Evolutionary conservation across 192 early-diverging fungal species (phyloP).

Genomic region (Coemansia aciculifera): DNA sequence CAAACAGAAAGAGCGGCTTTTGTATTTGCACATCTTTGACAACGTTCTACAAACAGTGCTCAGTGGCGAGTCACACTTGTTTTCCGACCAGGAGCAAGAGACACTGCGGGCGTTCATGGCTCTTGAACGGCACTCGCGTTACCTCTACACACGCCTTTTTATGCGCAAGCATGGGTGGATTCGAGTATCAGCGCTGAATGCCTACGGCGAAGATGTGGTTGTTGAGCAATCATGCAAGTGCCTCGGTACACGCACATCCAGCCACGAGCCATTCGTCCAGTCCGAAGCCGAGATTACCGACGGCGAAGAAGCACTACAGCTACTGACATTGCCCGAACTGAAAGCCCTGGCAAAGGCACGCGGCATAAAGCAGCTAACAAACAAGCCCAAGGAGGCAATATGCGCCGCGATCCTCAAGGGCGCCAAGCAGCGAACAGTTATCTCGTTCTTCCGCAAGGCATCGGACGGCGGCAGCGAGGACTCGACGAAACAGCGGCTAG

Average conservation of each 20-base stretch:
- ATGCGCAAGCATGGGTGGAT: slow-evolving; percentile 52
- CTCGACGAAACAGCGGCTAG: slow-evolving; percentile 16
- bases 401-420: slow-evolving; percentile 26
- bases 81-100: slow-evolving; percentile 30
- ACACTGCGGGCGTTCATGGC: slow-evolving; percentile 20
- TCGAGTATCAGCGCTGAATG: slow-evolving; percentile 25
- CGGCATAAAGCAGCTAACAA: slow-evolving; percentile 39
- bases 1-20: slow-evolving; percentile 29
- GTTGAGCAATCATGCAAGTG: slow-evolving; percentile 43
- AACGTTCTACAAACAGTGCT: slow-evolving; percentile 38
- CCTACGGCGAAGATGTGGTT: slow-evolving; percentile 31
- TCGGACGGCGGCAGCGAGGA: slow-evolving; percentile 3
- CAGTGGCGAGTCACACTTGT: slow-evolving; percentile 33
- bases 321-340: slow-evolving; percentile 32
- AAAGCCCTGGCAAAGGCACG: slow-evolving; percentile 29
- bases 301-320: slow-evolving; percentile 21
- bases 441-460: slow-evolving; percentile 38
- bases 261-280: slow-evolving; percentile 26
- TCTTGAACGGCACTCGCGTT: slow-evolving; percentile 43
- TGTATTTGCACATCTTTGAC: slow-evolving; percentile 49
- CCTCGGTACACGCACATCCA: slow-evolving; percentile 7
- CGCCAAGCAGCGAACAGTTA: slow-evolving; percentile 42
- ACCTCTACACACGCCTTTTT: slow-evolving; percentile 46
- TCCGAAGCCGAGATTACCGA: slow-evolving; percentile 21
- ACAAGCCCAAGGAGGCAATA: slow-evolving; percentile 36